Conservation (phyloP, 306 rosid genomes). For the Carpinus fangiana region DNA sequence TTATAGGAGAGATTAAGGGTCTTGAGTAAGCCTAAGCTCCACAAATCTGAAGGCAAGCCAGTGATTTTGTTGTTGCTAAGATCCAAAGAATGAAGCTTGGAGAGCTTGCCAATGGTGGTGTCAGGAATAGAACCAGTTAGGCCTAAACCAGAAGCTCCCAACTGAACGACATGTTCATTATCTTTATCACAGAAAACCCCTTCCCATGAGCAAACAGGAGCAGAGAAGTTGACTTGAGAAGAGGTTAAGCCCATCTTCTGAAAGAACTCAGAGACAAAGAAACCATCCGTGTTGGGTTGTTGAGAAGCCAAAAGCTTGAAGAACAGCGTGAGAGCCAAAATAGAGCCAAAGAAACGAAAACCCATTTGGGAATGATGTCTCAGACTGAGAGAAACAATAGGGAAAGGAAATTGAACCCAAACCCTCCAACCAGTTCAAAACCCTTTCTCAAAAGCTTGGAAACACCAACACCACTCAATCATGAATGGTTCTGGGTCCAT, state of each 20-base stretch:
- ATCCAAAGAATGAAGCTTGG: constrained; percentile 68
- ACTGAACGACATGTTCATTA: constrained; percentile 43
- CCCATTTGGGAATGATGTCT: constrained; percentile 56
- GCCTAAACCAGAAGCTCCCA: constrained; percentile 54
- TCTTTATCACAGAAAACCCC: constrained; percentile 69
- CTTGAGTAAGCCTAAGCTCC: constrained; percentile 79
- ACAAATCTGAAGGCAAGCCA: constrained; percentile 77
- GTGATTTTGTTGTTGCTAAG: constrained; percentile 86
- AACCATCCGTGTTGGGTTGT: constrained; percentile 84
- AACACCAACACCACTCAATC: constrained; percentile 28
- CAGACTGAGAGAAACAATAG: constrained; percentile 23
- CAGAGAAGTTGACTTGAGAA: constrained; percentile 56
- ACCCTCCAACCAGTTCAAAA: constrained; percentile 31
- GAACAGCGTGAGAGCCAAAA: constrained; percentile 60
- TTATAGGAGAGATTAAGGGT: constrained; percentile 72
- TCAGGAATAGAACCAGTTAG: constrained; percentile 84
- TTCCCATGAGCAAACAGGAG: constrained; percentile 76
- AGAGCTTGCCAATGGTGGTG: constrained; percentile 77
- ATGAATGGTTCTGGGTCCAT: constrained; percentile 34
- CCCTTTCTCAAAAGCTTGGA: constrained; percentile 33
- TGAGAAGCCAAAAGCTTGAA: constrained; percentile 70
- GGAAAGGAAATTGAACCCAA: constrained; percentile 22
- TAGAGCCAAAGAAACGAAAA: constrained; percentile 53
- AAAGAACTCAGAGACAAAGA: constrained; percentile 67
- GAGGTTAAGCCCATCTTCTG: constrained; percentile 49